Evolutionary conservation across 805 yeast species (phyloP), one percentile per base, ranked within the genome.

Genomic region (Brettanomyces sp.): DNA sequence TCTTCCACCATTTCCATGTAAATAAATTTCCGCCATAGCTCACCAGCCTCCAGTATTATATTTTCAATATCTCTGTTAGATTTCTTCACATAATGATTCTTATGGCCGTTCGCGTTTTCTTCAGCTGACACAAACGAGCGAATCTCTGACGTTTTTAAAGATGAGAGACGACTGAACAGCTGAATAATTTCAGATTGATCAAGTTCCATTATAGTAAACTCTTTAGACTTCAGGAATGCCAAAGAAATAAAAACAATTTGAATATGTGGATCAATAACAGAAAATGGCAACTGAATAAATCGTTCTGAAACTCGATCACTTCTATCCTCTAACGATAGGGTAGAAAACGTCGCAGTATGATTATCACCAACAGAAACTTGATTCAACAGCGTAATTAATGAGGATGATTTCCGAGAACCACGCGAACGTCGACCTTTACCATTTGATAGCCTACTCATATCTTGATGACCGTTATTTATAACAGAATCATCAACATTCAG

Each of bases 101-200:
- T 42, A 14, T 49, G 46, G 11, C 42, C 45, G 6, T 14, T 14
- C 4, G 28, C 23, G 30, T 36, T 40, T 14, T 45, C 50, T 5
- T 33, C 45, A 4, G 53, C 47, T 36, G 58, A 51, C 13, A 63
- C 57, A 40, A 60, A 56, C 11, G 63, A 54, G 42, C 55, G 51
- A 13, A 58, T 54, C 35, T 59, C 68, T 34, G 56, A 57, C 38
- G 56, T 57, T 46, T 49, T 58, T 60, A 60, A 67, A 12, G 80
- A 70, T 1, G 80, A 77, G 41, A 75, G 58, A 36, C 81, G 74
- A 49, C 78, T 77, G 50, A 90, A 70, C 52, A 80, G 79, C 58
- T 89, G 95, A 36, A 89, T 72, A 40, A 88, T 86, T 64, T 90
- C 98, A 51, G 85, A 80, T 59, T 87, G 95, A 57, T 90, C 98